Evolutionary conservation across 441 rosid genomes (phyloP).

Genomic region (Syzygium syzygioides): DNA sequence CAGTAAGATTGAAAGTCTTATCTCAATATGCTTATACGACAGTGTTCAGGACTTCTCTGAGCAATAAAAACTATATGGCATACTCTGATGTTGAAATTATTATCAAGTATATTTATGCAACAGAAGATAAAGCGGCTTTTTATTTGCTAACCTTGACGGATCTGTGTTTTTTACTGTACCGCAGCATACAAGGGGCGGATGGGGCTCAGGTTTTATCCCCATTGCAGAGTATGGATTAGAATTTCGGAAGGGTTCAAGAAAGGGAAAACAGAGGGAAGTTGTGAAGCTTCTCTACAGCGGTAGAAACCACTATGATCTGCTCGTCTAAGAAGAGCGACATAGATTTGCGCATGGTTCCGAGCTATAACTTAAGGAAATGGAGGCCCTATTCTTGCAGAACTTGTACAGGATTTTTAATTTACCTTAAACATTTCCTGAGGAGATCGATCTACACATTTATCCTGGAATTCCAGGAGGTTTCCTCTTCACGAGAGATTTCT

Average conservation of each 20-base stretch:
- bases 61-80: not conserved
- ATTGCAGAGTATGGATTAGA: constrained; percentile 80
- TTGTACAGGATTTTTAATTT: not conserved
- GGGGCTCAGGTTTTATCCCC: constrained; percentile 71
- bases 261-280: constrained; percentile 47
- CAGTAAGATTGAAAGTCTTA: not conserved
- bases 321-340: constrained; percentile 28
- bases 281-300: constrained; percentile 87
- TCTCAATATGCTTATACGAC: not conserved
- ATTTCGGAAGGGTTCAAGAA: constrained; percentile 34
- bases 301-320: constrained; percentile 82
- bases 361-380: not conserved
- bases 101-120: not conserved
- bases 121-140: not conserved
- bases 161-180: not conserved
- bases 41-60: not conserved
- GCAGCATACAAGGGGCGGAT: constrained; percentile 59
- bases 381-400: not conserved
- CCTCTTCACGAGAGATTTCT: not conserved
- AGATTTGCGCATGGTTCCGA: not conserved
- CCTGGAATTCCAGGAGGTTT: not conserved
- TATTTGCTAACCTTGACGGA: not conserved
- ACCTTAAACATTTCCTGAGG: not conserved
- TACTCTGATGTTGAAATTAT: not conserved
- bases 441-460: not conserved